A percentile compares a stretch with the other conserved stretches of the same genome.
phyloP scores from a whole-genome alignment of 257 asterid species.

The Solanum appendiculatum region DNA sequence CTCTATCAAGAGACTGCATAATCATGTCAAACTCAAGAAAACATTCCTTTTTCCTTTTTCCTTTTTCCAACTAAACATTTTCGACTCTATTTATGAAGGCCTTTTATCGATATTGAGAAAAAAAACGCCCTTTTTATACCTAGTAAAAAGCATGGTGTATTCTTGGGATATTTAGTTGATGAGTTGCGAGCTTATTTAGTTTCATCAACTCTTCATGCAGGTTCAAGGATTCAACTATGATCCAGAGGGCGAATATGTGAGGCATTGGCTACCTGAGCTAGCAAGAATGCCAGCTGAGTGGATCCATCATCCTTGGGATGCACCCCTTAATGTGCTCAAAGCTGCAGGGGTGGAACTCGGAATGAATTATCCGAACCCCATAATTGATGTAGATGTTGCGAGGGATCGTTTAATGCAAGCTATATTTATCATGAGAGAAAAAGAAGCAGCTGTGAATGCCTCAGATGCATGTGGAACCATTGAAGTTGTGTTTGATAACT shows the following conservation, averaged over 20 bases:
- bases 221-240: slow-evolving; percentile 85
- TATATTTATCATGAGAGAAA: slow-evolving; percentile 47
- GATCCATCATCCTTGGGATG: slow-evolving; percentile 98
- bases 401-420: slow-evolving; percentile 64
- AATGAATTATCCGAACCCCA: slow-evolving; percentile 69
- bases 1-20: background rate
- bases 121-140: background rate
- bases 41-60: background rate
- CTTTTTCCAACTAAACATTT: background rate
- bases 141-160: background rate
- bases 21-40: background rate
- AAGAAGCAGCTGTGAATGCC: slow-evolving; percentile 36
- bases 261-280: slow-evolving; percentile 92
- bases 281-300: slow-evolving; percentile 82
- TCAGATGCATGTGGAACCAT: slow-evolving; percentile 16
- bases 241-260: slow-evolving; percentile 69
- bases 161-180: background rate
- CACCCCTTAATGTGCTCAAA: slow-evolving; percentile 57
- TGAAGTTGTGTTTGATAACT: slow-evolving; percentile 74
- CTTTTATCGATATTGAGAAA: background rate
- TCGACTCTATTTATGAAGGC: background rate
- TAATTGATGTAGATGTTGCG: slow-evolving; percentile 62
- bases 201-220: slow-evolving; percentile 22
- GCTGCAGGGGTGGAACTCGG: slow-evolving; percentile 85
- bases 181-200: background rate